Evolutionary conservation across 1,139 yeast species (phyloP), one percentile per base, ranked within the genome.

Genomic region (Kodamaea anthophila): DNA sequence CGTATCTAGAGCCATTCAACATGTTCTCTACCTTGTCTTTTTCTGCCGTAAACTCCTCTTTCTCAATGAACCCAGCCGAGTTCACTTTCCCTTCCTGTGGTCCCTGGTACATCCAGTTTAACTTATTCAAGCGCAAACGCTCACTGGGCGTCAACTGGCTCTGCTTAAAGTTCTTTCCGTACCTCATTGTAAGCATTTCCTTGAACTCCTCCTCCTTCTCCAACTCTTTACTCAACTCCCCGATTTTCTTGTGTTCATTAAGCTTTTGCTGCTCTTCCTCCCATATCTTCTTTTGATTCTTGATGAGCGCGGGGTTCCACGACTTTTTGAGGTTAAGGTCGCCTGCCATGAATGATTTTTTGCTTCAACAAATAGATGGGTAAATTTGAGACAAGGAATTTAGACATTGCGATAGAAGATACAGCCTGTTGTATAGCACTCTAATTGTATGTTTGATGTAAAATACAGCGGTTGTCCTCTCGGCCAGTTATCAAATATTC

Each of bases 301-400:
- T 83, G 45, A 83, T 64, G 30, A 85, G 65, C 24, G 84, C 88
- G 3, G 97, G 96, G 53, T 88, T 87, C 97, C 97, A 91, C 36
- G 97, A 88, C 54, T 91, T 91, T 57, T 88, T 82, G 35, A 87
- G 57, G 51, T 88, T 88, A 40, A 88, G 65, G 55, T 88, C 95
- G 5, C 93, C 87, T 2, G 93, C 85, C 72, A 65, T 66, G 13
- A n/a, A n/a, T n/a, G n/a, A n/a, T n/a, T n/a, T n/a, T n/a, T n/a
- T n/a, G n/a, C n/a, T n/a, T n/a, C n/a, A n/a, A n/a, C n/a, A n/a
- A n/a, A n/a, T n/a, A n/a, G n/a, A n/a, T n/a, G n/a, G n/a, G n/a
- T n/a, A n/a, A n/a, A n/a, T 16, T 16, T 16, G 18, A 16, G 18
- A 9, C 18, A 16, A 6, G 6, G 9, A 16, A 16, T 9, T 16